phyloP scores from a whole-genome alignment of 192 early-diverging fungal genomes.

The Backusella liffmaniae region DNA sequence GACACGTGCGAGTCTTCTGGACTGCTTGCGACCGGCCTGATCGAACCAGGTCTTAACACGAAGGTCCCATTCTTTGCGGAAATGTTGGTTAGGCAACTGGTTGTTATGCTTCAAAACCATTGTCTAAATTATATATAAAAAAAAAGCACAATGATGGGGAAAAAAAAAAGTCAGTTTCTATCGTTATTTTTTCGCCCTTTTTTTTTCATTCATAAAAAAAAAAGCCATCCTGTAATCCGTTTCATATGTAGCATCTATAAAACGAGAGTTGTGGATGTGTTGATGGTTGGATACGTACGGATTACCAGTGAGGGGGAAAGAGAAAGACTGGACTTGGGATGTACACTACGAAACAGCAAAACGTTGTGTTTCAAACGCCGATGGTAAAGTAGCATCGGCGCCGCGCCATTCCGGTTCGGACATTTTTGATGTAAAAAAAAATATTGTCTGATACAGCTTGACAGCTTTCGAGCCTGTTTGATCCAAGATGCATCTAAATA shows the following conservation, averaged over 20 bases:
- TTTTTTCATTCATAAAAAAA: not conserved
- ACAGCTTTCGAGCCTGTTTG: not conserved
- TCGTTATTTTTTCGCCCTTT: not conserved
- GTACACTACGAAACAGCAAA: conserved; percentile 11
- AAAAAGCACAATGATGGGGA: not conserved
- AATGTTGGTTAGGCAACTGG: conserved; percentile 91
- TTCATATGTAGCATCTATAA: not conserved
- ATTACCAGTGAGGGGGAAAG: conserved; percentile 32
- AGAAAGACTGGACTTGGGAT: conserved; percentile 15
- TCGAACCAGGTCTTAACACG: conserved; percentile 99
- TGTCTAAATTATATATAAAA: conserved; percentile 11
- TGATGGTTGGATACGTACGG: conserved; percentile 22
- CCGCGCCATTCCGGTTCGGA: not conserved
- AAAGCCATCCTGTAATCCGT: not conserved
- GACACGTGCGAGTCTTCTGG: conserved; percentile 82
- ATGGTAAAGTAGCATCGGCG: not conserved
- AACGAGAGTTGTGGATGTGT: not conserved
- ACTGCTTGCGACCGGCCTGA: conserved; percentile 95
- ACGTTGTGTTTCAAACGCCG: not conserved
- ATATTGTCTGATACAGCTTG: no score
- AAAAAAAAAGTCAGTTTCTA: not conserved
- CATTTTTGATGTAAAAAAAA: not conserved
- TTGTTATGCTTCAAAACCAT: conserved; percentile 90
- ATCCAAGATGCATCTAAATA: no score
- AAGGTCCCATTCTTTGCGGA: conserved; percentile 98